Evolutionary conservation across 495 filamentous ascomycete species (phyloP).

Genomic region (Friedmanniomyces simplex): DNA sequence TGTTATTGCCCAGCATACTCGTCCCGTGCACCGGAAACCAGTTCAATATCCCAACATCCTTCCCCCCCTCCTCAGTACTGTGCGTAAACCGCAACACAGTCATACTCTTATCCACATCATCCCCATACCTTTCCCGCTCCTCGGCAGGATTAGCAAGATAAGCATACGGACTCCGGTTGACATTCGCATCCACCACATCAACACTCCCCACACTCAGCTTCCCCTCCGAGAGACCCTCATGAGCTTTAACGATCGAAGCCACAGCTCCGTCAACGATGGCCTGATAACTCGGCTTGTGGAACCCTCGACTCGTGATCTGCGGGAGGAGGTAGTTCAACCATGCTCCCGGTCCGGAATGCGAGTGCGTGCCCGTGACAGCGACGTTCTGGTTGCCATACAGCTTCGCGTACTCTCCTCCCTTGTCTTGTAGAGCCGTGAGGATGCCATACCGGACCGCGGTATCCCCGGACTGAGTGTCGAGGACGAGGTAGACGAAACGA

Average conservation of each 20-base stretch:
- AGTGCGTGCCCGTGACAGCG: constrained; percentile 87
- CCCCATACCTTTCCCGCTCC: constrained; percentile 63
- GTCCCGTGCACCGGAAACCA: constrained; percentile 96
- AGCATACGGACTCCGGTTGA: constrained; percentile 81
- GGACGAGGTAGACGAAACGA: constrained; percentile 77
- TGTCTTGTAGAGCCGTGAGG: constrained; percentile 52
- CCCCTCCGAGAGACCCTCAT: constrained; percentile 62
- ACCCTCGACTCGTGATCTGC: constrained; percentile 84
- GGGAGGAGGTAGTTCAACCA: constrained; percentile 96
- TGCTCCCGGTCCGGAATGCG: constrained; percentile 82
- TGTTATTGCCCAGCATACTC: constrained; percentile 86
- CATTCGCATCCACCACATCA: constrained; percentile 70
- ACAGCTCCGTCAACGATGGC: constrained; percentile 85
- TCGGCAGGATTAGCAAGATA: constrained; percentile 81
- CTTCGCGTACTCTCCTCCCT: constrained; percentile 55
- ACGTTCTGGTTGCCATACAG: constrained; percentile 76
- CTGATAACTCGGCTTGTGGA: constrained; percentile 77
- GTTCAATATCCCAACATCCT: constrained; percentile 68
- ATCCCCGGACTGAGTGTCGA: constrained; percentile 84
- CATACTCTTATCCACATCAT: constrained; percentile 77
- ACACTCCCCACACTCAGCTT: constrained; percentile 62
- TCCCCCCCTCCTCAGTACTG: constrained; percentile 46
- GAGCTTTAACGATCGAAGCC: constrained; percentile 69
- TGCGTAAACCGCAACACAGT: constrained; percentile 74
- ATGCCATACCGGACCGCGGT: constrained; percentile 84